Evolutionary conservation across 2,329 filamentous ascomycete species (phyloP).

Genomic region (Byssothecium circinans): DNA sequence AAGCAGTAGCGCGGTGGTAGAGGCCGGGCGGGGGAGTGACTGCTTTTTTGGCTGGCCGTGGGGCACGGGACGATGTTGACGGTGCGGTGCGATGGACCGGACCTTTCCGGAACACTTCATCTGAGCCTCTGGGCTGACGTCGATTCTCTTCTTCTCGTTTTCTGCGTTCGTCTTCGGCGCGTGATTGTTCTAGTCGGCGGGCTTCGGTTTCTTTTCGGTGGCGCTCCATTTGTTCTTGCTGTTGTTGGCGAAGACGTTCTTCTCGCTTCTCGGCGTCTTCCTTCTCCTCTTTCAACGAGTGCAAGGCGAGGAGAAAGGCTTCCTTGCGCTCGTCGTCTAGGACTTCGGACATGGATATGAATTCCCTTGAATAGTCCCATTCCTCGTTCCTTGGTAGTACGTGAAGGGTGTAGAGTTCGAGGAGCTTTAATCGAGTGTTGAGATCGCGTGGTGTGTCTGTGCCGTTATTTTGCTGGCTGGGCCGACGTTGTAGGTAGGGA

Average conservation of each 20-base stretch:
- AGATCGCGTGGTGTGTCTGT: conserved; percentile 83
- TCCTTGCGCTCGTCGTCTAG: conserved; percentile 91
- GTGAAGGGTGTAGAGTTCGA: conserved; percentile 94
- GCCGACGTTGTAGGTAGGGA: conserved; percentile 35
- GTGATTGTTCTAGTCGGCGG: conserved; percentile 41
- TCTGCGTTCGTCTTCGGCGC: conserved; percentile 47
- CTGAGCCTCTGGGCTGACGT: conserved; percentile 35
- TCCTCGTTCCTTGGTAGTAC: conserved; percentile 91
- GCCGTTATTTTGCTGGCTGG: conserved; percentile 54
- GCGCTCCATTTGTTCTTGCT: conserved; percentile 57
- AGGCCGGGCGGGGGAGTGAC: conserved; percentile 40
- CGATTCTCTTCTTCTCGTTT: conserved; percentile 44
- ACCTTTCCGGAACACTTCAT: conserved; percentile 29
- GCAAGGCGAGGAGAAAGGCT: conserved; percentile 81
- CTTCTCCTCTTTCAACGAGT: conserved; percentile 82
- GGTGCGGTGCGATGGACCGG: conserved; percentile 20
- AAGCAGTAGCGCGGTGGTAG: conserved; percentile 47
- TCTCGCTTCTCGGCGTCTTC: conserved; percentile 68
- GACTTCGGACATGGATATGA: conserved; percentile 82
- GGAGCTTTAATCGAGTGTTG: conserved; percentile 81
- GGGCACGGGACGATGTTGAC: conserved; percentile 33
- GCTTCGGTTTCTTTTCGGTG: conserved; percentile 49
- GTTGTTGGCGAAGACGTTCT: conserved; percentile 63
- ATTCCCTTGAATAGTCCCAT: conserved; percentile 93
- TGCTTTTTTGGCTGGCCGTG: conserved; percentile 37